Evolutionary conservation across 768 basidiomycete species (phyloP).

Genomic region (Boletus vinaceobasis): DNA sequence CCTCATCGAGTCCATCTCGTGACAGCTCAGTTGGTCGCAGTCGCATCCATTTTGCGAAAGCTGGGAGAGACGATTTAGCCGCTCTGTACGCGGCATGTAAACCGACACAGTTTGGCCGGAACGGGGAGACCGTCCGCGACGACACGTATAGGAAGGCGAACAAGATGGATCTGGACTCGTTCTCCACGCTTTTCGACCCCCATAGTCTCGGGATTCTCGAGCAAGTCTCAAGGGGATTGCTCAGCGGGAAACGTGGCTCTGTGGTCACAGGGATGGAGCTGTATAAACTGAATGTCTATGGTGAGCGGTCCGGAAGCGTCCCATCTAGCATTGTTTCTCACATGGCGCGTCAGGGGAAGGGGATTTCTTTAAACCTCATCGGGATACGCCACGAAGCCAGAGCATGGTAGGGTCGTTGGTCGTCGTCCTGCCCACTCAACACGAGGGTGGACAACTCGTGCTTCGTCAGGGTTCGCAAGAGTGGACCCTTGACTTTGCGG

Average conservation of each 20-base stretch:
- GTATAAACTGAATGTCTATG: slow-evolving; percentile 47
- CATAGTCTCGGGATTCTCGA: neutral
- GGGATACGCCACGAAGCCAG: slow-evolving; percentile 36
- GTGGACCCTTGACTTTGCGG: slow-evolving; percentile 38
- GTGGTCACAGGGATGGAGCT: slow-evolving; percentile 27
- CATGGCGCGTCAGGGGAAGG: neutral
- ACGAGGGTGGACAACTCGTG: no score
- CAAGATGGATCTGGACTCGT: slow-evolving; percentile 38
- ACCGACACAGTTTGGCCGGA: neutral
- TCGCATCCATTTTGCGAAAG: neutral
- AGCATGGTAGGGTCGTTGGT: slow-evolving; percentile 53
- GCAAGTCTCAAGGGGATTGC: neutral
- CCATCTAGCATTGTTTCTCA: neutral
- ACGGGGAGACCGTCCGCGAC: neutral
- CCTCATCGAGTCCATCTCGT: neutral
- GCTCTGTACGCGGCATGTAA: neutral
- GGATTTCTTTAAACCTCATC: slow-evolving; percentile 2
- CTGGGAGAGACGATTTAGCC: neutral
- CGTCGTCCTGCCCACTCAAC: slow-evolving; percentile 41
- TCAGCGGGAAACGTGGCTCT: neutral
- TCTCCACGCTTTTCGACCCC: slow-evolving; percentile 19
- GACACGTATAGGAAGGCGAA: slow-evolving; percentile 38
- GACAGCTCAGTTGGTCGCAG: neutral
- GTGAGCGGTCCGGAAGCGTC: slow-evolving; percentile 19
- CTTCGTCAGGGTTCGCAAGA: no score